Evolutionary conservation across 345 rosid genomes (phyloP).

Genomic region (Fremontodendron californicum): DNA sequence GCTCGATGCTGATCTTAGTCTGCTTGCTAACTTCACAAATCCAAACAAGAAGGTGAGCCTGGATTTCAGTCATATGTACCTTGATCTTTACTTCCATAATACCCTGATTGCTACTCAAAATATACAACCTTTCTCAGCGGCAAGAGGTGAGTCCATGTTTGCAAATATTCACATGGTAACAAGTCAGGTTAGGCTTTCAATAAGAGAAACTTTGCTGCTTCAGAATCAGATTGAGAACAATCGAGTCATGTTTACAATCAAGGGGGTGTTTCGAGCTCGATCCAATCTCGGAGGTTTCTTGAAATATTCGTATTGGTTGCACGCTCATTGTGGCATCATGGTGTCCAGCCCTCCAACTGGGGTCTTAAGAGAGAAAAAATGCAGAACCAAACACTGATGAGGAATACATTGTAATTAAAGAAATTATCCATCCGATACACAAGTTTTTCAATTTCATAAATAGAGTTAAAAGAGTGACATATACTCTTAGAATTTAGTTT

Average conservation of each 20-base stretch:
- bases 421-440: no score
- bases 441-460: no score
- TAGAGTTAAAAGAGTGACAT: no score
- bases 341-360: conserved; percentile 71
- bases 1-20: conserved; percentile 59
- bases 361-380: conserved; percentile 46
- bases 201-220: conserved; percentile 40
- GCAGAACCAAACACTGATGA: conserved; percentile 64
- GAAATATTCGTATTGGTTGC: conserved; percentile 63
- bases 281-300: conserved; percentile 58
- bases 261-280: conserved; percentile 62
- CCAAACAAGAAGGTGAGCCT: conserved; percentile 66
- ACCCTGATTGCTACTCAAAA: conserved; percentile 57
- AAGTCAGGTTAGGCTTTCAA: conserved; percentile 67
- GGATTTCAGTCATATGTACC: conserved; percentile 56
- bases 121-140: conserved; percentile 64
- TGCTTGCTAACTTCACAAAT: conserved; percentile 85
- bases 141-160: conserved; percentile 37
- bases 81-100: conserved; percentile 29
- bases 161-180: conserved; percentile 52
- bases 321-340: conserved; percentile 47
- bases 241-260: conserved; percentile 44
- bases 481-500: no score
- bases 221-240: conserved; percentile 45
- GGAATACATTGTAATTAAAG: not conserved